phyloP scores from a whole-genome alignment of 331 rosid genomes.

The Prunus yedoensis region DNA sequence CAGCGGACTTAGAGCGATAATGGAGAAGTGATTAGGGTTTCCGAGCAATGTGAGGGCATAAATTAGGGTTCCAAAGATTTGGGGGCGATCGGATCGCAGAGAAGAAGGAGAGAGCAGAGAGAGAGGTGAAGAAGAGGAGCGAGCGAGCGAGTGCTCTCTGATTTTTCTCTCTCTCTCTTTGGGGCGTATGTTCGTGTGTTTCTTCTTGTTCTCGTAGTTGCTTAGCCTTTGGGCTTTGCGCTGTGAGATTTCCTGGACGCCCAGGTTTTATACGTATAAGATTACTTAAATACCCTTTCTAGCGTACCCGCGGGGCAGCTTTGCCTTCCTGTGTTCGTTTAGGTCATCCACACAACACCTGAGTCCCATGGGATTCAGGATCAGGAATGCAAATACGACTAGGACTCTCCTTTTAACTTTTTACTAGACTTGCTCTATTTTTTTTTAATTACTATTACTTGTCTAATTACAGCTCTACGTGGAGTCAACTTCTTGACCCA shows the following conservation, averaged over 20 bases:
- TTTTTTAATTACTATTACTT: not conserved
- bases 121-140: constrained; percentile 10
- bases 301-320: not conserved
- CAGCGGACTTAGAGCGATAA: not conserved
- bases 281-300: constrained; percentile 27
- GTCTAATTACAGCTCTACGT: not conserved
- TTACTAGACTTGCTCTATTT: too few species aligned
- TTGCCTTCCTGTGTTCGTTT: not conserved
- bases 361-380: not conserved
- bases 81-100: constrained; percentile 61
- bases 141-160: constrained; percentile 18
- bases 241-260: constrained; percentile 26
- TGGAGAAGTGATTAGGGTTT: constrained; percentile 18
- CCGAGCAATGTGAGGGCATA: constrained; percentile 19
- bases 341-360: constrained; percentile 14
- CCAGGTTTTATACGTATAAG: not conserved
- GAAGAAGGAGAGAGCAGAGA: constrained; percentile 12
- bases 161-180: constrained; percentile 8
- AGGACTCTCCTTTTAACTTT: not conserved
- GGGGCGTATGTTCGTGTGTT: not conserved
- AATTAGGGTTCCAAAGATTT: constrained; percentile 45
- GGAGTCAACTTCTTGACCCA: not conserved
- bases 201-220: constrained; percentile 14
- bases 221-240: constrained; percentile 17
- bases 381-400: not conserved